phyloP scores from a whole-genome alignment of 441 rosid species.

The Populus hybrid region DNA sequence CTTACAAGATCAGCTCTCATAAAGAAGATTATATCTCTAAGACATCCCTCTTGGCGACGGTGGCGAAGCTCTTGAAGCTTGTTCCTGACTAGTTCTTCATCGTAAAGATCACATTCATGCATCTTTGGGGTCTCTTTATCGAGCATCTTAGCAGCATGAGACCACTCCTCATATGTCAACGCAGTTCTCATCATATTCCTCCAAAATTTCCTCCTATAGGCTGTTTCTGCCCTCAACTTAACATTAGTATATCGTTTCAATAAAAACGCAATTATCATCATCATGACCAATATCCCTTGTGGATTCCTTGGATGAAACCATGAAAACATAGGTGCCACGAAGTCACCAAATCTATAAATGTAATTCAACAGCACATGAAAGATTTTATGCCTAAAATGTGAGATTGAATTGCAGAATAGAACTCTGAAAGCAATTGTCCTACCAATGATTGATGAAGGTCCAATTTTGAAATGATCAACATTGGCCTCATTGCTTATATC shows the following conservation, averaged over 20 bases:
- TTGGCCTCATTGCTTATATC: constrained; percentile 84
- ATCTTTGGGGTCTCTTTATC: constrained; percentile 75
- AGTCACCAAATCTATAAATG: constrained; percentile 35
- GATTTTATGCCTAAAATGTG: constrained; percentile 54
- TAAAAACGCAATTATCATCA: constrained; percentile 73
- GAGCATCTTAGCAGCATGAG: constrained; percentile 95
- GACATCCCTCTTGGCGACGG: constrained; percentile 81
- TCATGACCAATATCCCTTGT: constrained; percentile 87
- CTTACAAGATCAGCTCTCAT: constrained; percentile 96
- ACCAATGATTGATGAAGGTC: constrained; percentile 80
- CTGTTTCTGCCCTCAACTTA: constrained; percentile 81
- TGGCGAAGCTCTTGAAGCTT: constrained; percentile 76
- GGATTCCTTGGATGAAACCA: constrained; percentile 97
- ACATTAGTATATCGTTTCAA: constrained; percentile 79
- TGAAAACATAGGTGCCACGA: constrained; percentile 50
- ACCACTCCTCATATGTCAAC: constrained; percentile 92
- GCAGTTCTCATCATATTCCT: constrained; percentile 94
- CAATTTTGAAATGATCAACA: constrained; percentile 71
- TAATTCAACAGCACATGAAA: constrained; percentile 37
- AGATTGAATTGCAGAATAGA: constrained; percentile 70
- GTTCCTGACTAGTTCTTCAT: constrained; percentile 82
- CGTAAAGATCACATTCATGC: constrained; percentile 75
- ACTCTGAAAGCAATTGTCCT: constrained; percentile 79
- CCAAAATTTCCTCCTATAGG: constrained; percentile 92
- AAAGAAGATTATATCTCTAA: constrained; percentile 85